Conservation (phyloP, 345 rosid genomes). For the Lagerstroemia speciosa region DNA sequence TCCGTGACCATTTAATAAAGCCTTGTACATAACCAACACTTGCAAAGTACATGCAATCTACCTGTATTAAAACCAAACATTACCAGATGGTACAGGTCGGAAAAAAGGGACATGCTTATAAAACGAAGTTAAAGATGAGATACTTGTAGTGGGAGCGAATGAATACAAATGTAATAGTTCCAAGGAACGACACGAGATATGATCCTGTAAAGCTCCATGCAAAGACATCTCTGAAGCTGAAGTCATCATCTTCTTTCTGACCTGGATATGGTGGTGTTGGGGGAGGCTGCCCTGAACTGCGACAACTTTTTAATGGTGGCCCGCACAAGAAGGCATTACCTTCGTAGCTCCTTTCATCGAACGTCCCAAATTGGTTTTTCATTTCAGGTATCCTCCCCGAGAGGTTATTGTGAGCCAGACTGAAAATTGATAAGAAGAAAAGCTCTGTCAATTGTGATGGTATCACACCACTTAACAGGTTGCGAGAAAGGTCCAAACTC, state of each 20-base stretch:
- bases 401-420: conserved; percentile 18
- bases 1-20: no score
- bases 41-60: no score
- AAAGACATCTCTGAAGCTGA: neutral
- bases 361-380: conserved; percentile 5
- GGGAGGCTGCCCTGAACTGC: neutral
- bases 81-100: no score
- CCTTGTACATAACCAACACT: no score
- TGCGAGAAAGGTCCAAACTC: neutral
- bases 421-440: neutral
- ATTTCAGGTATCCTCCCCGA: neutral
- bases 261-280: neutral
- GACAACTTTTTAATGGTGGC: neutral
- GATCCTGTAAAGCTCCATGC: neutral
- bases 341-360: neutral
- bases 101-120: neutral
- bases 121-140: neutral
- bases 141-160: neutral
- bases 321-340: neutral
- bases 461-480: neutral
- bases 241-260: neutral
- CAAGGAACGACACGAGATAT: neutral
- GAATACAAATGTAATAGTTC: neutral
- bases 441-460: conserved; percentile 2
- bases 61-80: neutral